These are phyloP conservation scores for Fusarium sp. DNA, from an alignment of 2,329 filamentous ascomycete species.

Conservation along the genomic window DNA sequence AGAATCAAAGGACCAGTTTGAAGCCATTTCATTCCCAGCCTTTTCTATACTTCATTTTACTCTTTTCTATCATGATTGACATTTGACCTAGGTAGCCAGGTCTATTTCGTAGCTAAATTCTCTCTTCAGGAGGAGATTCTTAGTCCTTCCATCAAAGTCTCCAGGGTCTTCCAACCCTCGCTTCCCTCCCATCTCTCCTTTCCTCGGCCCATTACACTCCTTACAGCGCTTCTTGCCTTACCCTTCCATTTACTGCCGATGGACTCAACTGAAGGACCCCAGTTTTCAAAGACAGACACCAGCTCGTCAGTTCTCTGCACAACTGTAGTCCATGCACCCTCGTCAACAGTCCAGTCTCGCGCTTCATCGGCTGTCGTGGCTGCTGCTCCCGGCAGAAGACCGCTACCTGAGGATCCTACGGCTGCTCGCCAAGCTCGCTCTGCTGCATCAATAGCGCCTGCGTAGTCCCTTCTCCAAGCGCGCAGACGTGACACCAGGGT, in stretches of 20 bases:
- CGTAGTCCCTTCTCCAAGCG: slow-evolving; percentile 76
- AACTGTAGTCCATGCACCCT: slow-evolving; percentile 74
- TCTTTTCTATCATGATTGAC: slow-evolving; percentile 12
- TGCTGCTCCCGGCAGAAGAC: slow-evolving; percentile 56
- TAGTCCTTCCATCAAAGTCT: slow-evolving; percentile 65
- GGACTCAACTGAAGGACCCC: slow-evolving; percentile 70
- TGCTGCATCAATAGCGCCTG: slow-evolving; percentile 79
- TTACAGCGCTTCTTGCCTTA: slow-evolving; percentile 85
- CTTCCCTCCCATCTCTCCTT: slow-evolving; percentile 85
- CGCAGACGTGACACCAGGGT: slow-evolving; percentile 75
- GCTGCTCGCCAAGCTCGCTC: slow-evolving; percentile 91
- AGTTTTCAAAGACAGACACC: slow-evolving; percentile 84
- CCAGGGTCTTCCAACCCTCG: slow-evolving; percentile 70
- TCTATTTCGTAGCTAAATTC: neutral
- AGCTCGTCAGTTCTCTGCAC: slow-evolving; percentile 83
- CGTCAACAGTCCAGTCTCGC: slow-evolving; percentile 59
- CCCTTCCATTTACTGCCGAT: slow-evolving; percentile 87
- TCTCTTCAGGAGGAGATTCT: slow-evolving; percentile 46
- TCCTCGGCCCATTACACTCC: slow-evolving; percentile 83
- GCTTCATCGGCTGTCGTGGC: slow-evolving; percentile 44
- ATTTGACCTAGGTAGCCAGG: neutral
- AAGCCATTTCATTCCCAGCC: neutral
- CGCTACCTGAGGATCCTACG: slow-evolving; percentile 59
- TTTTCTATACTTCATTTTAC: neutral
- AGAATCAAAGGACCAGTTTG: neutral